Percentiles rank a stretch among this genome's conserved stretches.
phyloP scores from a whole-genome alignment of 2,329 filamentous ascomycete species.

The Pseudogymnoascus sp. region DNA sequence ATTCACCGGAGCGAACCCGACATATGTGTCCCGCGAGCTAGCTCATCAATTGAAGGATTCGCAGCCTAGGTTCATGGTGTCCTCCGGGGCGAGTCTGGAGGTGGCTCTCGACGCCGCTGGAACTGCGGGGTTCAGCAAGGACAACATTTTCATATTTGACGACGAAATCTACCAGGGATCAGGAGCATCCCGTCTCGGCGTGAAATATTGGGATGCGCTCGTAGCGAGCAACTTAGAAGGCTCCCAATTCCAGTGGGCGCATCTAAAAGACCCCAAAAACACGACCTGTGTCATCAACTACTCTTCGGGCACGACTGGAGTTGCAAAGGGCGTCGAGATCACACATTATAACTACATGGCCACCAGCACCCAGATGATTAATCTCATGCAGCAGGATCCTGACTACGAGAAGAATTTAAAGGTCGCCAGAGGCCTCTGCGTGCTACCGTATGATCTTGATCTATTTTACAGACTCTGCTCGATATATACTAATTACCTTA shows the following conservation, averaged over 20 bases:
- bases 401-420: slow-evolving; percentile 6
- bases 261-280: slow-evolving; percentile 41
- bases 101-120: slow-evolving; percentile 60
- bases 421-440: slow-evolving; percentile 22
- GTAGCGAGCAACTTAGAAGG: slow-evolving; percentile 46
- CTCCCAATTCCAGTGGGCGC: slow-evolving; percentile 54
- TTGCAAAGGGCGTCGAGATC: slow-evolving; percentile 77
- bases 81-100: slow-evolving; percentile 51
- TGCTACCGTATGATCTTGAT: slow-evolving; percentile 14
- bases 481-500: slow-evolving; percentile 60
- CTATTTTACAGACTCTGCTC: slow-evolving; percentile 9
- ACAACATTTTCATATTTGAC: slow-evolving; percentile 60
- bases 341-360: slow-evolving; percentile 70
- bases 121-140: slow-evolving; percentile 45
- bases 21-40: slow-evolving; percentile 62
- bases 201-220: slow-evolving; percentile 58
- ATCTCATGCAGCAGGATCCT: slow-evolving; percentile 15
- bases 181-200: slow-evolving; percentile 32
- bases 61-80: slow-evolving; percentile 59
- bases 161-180: slow-evolving; percentile 40
- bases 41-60: slow-evolving; percentile 69
- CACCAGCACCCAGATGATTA: slow-evolving; percentile 53
- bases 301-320: slow-evolving; percentile 69
- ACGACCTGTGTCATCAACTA: slow-evolving; percentile 68
- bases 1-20: slow-evolving; percentile 69